Base-by-base conservation (phyloP, 805 yeast species). In the Candida coleopterorum region DNA sequence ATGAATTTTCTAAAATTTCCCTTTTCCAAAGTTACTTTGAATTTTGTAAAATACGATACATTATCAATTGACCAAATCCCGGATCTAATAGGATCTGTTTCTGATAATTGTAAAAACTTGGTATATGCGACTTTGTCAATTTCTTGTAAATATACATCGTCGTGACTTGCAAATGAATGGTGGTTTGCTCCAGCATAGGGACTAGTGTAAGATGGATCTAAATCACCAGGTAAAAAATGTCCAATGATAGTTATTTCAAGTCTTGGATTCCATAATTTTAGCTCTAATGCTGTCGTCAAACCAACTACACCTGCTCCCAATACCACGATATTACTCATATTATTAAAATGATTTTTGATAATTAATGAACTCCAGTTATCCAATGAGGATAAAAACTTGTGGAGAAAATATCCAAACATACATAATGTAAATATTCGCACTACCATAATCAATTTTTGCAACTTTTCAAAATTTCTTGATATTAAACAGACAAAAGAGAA, bases 111-210 rank as follows among this genome's bases (percentile, higher is more conserved):
- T 40, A 63, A 44, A 28, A 79, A 71, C 41, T 61, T 66, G 18
- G 45, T 44, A 46, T 81, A 81, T 0, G 75, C 75, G 3, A 67
- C 55, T 21, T 56, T 55, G 47, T 81, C 87, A 15, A 62, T 48
- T 10, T 58, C 49, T 39, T 70, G 75, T 15, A 62, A 52, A 6
- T 44, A 49, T 4, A 23, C 46, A 15, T 74, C 75, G 4, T 62
- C 60, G 1, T 42, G 40, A 1, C 46, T 27, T 2, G 84, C 85
- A 56, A 77, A 76, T 9, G 82, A 73, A 32, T 63, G 66, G 85
- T 86, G 81, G 46, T 80, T 76, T 31, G 86, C 88, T 4, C 87
- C 87, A 0, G 86, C 87, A 52, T 67, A 74, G 3, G 86, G 85
- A 0, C 83, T 77, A 3, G 84, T 70, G 49, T 76, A 81, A 8